Conservation (phyloP, 2,329 filamentous ascomycete species). For the Apiospora kogelbergensis region DNA sequence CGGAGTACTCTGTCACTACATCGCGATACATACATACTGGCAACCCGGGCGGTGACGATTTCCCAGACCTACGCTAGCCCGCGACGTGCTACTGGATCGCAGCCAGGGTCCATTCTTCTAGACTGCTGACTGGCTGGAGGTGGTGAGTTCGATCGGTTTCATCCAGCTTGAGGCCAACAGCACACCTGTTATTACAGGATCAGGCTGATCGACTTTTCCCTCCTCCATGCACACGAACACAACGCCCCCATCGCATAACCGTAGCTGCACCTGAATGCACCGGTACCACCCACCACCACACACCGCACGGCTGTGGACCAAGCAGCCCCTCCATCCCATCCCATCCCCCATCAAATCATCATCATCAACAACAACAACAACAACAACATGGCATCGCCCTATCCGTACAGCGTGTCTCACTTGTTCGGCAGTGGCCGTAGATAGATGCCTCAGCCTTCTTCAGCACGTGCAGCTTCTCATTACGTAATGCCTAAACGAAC, state of each 20-base stretch:
- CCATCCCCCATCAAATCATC: not conserved
- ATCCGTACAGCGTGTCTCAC: not conserved
- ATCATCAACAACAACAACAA: not conserved
- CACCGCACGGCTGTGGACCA: not conserved
- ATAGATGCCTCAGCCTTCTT: not conserved
- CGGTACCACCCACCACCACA: not conserved
- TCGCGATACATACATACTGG: no score
- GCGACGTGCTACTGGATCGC: constrained; percentile 1
- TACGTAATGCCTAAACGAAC: not conserved
- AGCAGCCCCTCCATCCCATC: not conserved
- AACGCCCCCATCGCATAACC: constrained; percentile 1
- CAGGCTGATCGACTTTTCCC: not conserved
- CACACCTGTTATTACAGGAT: not conserved
- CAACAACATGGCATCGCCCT: not conserved
- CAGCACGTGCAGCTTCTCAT: not conserved
- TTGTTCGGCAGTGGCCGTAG: not conserved
- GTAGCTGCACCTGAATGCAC: constrained; percentile 4
- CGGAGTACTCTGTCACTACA: no score
- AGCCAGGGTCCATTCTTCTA: not conserved
- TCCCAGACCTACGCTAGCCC: not conserved
- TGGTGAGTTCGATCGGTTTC: not conserved
- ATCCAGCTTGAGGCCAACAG: constrained; percentile 1
- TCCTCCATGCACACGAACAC: not conserved
- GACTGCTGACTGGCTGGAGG: not conserved
- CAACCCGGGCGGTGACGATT: not conserved